Conservation (phyloP, 2,329 filamentous ascomycete genomes). For the Fusarium devonianum region DNA sequence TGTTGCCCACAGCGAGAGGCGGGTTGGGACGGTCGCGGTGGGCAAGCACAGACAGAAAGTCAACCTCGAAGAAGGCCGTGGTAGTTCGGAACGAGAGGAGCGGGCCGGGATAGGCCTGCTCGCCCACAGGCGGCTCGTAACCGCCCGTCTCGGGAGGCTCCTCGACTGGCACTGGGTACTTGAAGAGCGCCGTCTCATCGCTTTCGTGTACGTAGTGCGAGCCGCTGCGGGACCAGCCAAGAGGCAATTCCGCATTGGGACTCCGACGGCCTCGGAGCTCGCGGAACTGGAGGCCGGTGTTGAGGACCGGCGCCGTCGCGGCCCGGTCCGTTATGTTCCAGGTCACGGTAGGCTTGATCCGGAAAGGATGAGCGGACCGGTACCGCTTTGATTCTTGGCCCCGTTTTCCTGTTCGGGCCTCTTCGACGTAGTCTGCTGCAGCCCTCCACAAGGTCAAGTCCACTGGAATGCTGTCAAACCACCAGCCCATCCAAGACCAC, state of each 20-base stretch:
- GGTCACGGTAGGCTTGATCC: conserved; percentile 48
- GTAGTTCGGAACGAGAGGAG: conserved; percentile 52
- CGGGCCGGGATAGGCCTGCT: conserved; percentile 48
- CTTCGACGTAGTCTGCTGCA: conserved; percentile 53
- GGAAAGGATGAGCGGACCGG: conserved; percentile 48
- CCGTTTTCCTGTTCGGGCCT: conserved; percentile 44
- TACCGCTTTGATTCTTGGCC: conserved; percentile 47
- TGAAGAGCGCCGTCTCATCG: conserved; percentile 50
- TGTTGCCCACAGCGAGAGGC: conserved; percentile 53
- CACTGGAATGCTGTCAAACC: conserved; percentile 53
- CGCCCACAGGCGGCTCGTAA: conserved; percentile 43
- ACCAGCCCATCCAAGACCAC: conserved; percentile 59
- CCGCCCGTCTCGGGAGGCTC: conserved; percentile 43
- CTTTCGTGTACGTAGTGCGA: conserved; percentile 51
- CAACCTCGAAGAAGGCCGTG: conserved; percentile 51
- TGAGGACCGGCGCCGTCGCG: conserved; percentile 46
- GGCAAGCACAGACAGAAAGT: conserved; percentile 48
- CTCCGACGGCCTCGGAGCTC: conserved; percentile 48
- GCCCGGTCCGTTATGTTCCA: conserved; percentile 52
- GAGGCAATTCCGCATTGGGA: conserved; percentile 44
- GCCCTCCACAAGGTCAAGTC: conserved; percentile 54
- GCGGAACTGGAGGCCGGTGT: conserved; percentile 50
- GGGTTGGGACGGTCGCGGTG: conserved; percentile 48
- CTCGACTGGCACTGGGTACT: conserved; percentile 52
- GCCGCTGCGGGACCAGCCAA: conserved; percentile 50